Conservation (phyloP, 2,329 filamentous ascomycete species). For the Penicillium sp. region DNA sequence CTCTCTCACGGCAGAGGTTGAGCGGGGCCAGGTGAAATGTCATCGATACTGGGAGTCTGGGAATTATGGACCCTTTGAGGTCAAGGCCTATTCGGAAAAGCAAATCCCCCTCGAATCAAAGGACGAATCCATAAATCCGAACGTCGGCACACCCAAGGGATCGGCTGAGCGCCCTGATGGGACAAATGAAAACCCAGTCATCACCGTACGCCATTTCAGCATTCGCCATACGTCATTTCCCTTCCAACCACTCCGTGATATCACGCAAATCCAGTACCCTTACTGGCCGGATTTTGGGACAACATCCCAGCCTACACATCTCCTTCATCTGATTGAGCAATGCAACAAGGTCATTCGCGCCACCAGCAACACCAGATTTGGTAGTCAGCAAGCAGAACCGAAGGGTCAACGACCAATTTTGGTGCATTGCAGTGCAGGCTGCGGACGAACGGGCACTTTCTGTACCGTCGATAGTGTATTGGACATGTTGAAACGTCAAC, state of each 20-base stretch:
- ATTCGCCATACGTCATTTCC: conserved; percentile 72
- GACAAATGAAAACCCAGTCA: conserved; percentile 55
- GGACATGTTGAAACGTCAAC: conserved; percentile 92
- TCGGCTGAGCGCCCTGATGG: conserved; percentile 25
- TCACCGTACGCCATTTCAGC: conserved; percentile 82
- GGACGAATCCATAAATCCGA: conserved; percentile 43
- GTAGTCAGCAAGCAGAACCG: conserved; percentile 55
- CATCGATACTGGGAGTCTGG: conserved; percentile 86
- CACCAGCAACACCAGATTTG: conserved; percentile 25
- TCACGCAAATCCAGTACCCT: conserved; percentile 91
- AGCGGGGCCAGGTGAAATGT: conserved; percentile 90
- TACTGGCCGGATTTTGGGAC: conserved; percentile 98
- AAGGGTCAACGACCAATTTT: conserved; percentile 64
- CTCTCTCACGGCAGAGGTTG: conserved; percentile 91
- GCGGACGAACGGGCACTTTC: conserved; percentile 91
- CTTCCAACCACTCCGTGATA: conserved; percentile 81
- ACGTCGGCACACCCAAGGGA: not conserved
- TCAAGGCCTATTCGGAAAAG: conserved; percentile 76
- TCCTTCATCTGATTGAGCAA: conserved; percentile 85
- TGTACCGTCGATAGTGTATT: conserved; percentile 95
- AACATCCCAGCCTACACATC: conserved; percentile 79
- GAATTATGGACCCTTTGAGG: conserved; percentile 71
- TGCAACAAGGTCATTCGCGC: conserved; percentile 63
- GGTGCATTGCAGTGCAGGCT: conserved; percentile 94
- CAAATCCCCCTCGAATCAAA: conserved; percentile 68